Evolutionary conservation across 2,329 filamentous ascomycete species (phyloP).

Genomic region (Alternaria angustiovoidea): DNA sequence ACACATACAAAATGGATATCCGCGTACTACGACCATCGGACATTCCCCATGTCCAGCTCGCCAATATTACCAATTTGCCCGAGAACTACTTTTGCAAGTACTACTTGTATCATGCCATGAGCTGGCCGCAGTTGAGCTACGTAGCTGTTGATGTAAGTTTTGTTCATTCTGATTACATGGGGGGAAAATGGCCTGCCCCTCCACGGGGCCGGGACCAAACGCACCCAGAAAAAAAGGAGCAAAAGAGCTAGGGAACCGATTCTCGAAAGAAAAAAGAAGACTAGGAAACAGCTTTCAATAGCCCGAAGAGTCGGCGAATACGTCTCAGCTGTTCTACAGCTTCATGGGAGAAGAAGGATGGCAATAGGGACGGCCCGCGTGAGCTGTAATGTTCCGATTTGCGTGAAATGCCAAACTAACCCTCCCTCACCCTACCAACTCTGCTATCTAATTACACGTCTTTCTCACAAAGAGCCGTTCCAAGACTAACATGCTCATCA

Average conservation of each 20-base stretch:
- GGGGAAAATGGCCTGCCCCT: background rate
- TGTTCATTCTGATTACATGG: no score
- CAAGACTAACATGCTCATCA: background rate
- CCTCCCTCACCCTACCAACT: no score
- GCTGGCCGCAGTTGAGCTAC: slow-evolving; percentile 96
- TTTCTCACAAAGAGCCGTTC: no score
- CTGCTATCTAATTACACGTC: no score
- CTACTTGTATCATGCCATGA: slow-evolving; percentile 98
- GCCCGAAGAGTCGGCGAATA: background rate
- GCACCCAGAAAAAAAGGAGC: background rate
- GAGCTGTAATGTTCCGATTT: no score
- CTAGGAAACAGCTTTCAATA: no score
- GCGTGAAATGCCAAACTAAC: no score
- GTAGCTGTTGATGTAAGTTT: slow-evolving; percentile 81
- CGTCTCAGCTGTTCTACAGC: background rate
- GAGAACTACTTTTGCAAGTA: slow-evolving; percentile 99
- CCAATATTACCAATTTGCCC: slow-evolving; percentile 97
- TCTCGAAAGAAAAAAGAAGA: background rate
- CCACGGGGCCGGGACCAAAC: background rate
- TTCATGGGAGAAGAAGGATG: no score
- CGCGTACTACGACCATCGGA: slow-evolving; percentile 82
- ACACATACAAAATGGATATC: slow-evolving; percentile 75
- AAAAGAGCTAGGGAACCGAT: background rate
- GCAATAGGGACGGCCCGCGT: no score
- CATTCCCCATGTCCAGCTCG: slow-evolving; percentile 92